Evolutionary conservation across 2,329 filamentous ascomycete species (phyloP).

Genomic region (Fusarium sp.): DNA sequence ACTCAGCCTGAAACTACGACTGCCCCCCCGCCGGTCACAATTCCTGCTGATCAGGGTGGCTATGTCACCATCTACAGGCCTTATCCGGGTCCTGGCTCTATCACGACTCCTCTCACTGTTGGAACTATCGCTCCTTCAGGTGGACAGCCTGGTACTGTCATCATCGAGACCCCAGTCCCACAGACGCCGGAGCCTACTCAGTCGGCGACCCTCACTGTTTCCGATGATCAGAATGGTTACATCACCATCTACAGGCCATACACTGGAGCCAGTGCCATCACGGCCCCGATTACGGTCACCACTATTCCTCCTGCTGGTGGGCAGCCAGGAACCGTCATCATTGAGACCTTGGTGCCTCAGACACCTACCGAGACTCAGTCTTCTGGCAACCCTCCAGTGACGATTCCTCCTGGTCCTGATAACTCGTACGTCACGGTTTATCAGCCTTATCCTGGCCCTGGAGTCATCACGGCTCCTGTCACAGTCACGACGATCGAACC

Average conservation of each 20-base stretch:
- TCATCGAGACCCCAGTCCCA: conserved; percentile 26
- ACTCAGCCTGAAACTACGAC: conserved; percentile 6
- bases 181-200: neutral
- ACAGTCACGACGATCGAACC: conserved; percentile 1
- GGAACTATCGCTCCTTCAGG: conserved; percentile 22
- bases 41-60: conserved; percentile 23
- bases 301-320: conserved; percentile 20
- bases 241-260: conserved; percentile 28
- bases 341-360: conserved; percentile 15
- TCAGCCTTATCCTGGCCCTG: conserved; percentile 14
- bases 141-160: conserved; percentile 24
- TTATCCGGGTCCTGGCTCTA: conserved; percentile 23
- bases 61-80: conserved; percentile 29
- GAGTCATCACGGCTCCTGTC: conserved; percentile 1
- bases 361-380: neutral
- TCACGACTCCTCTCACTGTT: conserved; percentile 19
- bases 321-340: conserved; percentile 23
- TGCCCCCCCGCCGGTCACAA: conserved; percentile 8
- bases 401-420: conserved; percentile 5
- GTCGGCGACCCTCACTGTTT: conserved; percentile 13
- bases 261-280: conserved; percentile 17
- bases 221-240: conserved; percentile 10
- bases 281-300: conserved; percentile 22
- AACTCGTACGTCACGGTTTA: conserved; percentile 16
- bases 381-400: conserved; percentile 17